phyloP scores from a whole-genome alignment of 2,329 filamentous ascomycete genomes.

The Colletotrichum simmondsii region DNA sequence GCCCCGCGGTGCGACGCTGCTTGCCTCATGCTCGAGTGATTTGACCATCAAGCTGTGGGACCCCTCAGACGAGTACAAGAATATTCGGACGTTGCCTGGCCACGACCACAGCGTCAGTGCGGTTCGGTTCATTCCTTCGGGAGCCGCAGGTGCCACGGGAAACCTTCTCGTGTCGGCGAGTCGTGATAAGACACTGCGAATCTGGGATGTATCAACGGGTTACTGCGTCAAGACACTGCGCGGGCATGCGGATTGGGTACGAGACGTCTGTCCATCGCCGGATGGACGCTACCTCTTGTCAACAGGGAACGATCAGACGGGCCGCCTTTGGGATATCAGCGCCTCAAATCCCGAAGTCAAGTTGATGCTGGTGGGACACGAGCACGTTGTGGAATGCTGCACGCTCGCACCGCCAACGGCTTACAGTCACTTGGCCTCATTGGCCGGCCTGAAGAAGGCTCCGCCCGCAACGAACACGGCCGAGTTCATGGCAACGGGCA shows the following conservation, averaged over 20 bases:
- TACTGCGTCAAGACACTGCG: constrained; percentile 92
- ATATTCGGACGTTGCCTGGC: constrained; percentile 88
- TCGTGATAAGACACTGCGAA: constrained; percentile 83
- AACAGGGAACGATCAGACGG: constrained; percentile 83
- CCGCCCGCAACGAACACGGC: constrained; percentile 79
- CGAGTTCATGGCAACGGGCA: constrained; percentile 91
- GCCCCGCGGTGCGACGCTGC: constrained; percentile 78
- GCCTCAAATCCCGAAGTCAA: constrained; percentile 76
- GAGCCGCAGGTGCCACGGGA: constrained; percentile 79
- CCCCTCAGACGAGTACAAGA: constrained; percentile 92
- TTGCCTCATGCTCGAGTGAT: constrained; percentile 82
- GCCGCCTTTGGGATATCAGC: constrained; percentile 86
- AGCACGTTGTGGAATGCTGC: constrained; percentile 88
- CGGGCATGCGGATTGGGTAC: constrained; percentile 91
- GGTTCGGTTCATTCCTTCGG: constrained; percentile 87
- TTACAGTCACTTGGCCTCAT: constrained; percentile 79
- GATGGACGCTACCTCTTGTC: constrained; percentile 88
- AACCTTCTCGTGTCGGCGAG: constrained; percentile 90
- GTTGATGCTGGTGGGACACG: constrained; percentile 84
- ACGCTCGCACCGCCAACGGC: constrained; percentile 83
- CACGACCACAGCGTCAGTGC: constrained; percentile 94
- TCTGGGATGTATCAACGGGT: constrained; percentile 94
- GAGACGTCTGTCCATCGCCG: constrained; percentile 83
- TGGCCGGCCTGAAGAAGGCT: constrained; percentile 86
- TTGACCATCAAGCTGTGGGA: constrained; percentile 97